These are phyloP conservation scores for Verticillium klebahnii DNA, from an alignment of 2,329 filamentous ascomycete species.

Conservation along the genomic window DNA sequence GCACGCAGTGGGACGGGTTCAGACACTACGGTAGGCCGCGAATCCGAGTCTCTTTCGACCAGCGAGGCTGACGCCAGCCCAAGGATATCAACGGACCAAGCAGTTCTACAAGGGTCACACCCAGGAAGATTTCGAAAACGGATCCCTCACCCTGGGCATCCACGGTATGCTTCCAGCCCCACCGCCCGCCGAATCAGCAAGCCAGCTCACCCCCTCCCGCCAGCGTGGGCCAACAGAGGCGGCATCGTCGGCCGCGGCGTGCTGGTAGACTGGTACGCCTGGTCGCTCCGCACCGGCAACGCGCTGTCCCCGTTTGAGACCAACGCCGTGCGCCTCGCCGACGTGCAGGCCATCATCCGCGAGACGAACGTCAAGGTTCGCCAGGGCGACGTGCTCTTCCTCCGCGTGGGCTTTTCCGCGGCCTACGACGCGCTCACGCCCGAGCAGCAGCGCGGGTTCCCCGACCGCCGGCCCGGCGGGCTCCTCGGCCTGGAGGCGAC, in stretches of 20 bases:
- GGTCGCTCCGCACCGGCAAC: conserved; percentile 29
- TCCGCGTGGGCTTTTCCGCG: conserved; percentile 29
- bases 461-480: conserved; percentile 11
- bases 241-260: conserved; percentile 47
- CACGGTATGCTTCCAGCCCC: background rate
- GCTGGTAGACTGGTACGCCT: conserved; percentile 47
- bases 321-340: conserved; percentile 26
- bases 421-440: conserved; percentile 19
- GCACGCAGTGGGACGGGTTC: conserved; percentile 34
- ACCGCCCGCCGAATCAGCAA: background rate
- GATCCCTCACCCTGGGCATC: background rate
- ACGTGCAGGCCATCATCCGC: conserved; percentile 27
- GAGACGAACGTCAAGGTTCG: conserved; percentile 35
- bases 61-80: conserved; percentile 10
- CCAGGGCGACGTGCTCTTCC: conserved; percentile 46
- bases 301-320: conserved; percentile 33
- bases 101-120: conserved; percentile 26
- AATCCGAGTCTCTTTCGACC: conserved; percentile 21
- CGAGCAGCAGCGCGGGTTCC: conserved; percentile 18
- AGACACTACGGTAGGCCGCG: conserved; percentile 17
- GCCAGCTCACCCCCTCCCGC: background rate
- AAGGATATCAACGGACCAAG: conserved; percentile 29
- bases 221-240: conserved; percentile 8
- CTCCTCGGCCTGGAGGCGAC: conserved; percentile 31
- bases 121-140: conserved; percentile 36